Percentiles rank a stretch among this genome's conserved stretches.
Evolutionary conservation across 345 rosid species (phyloP).

Genomic region (Eucalyptus urophylla): DNA sequence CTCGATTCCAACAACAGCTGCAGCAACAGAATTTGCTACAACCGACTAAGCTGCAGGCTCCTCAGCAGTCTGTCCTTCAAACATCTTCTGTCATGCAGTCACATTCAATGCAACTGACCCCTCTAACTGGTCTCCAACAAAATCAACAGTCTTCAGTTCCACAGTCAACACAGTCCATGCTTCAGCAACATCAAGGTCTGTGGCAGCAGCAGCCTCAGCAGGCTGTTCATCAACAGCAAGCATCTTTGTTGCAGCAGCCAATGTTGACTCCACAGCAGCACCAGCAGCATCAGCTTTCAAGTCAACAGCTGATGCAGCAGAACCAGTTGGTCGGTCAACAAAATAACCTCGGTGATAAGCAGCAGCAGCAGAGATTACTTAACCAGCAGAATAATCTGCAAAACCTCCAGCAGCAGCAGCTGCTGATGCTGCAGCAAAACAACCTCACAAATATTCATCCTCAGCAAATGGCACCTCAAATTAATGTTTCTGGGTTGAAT

Average conservation of each 20-base stretch:
- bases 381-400: slow-evolving; percentile 65
- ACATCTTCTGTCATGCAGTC: slow-evolving; percentile 57
- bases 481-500: slow-evolving; percentile 57
- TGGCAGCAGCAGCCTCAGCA: slow-evolving; percentile 55
- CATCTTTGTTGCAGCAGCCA: slow-evolving; percentile 55
- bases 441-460: slow-evolving; percentile 34
- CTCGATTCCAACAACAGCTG: slow-evolving; percentile 50
- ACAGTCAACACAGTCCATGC: slow-evolving; percentile 62
- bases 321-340: slow-evolving; percentile 62
- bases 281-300: slow-evolving; percentile 15
- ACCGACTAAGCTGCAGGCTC: slow-evolving; percentile 52
- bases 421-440: slow-evolving; percentile 35
- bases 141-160: slow-evolving; percentile 63
- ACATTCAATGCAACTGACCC: slow-evolving; percentile 33
- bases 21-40: slow-evolving; percentile 54
- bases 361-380: slow-evolving; percentile 36
- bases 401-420: slow-evolving; percentile 49
- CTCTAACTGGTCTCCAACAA: slow-evolving; percentile 54
- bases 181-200: slow-evolving; percentile 57
- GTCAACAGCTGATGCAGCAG: slow-evolving; percentile 36
- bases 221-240: slow-evolving; percentile 64
- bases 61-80: slow-evolving; percentile 67
- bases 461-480: slow-evolving; percentile 65
- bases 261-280: slow-evolving; percentile 37
- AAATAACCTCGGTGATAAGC: slow-evolving; percentile 56